Percentiles rank a stretch among this genome's conserved stretches.
These are phyloP conservation scores for Pseudodiploospora longispora DNA, from an alignment of 2,329 filamentous ascomycete genomes.

Conservation along the genomic window DNA sequence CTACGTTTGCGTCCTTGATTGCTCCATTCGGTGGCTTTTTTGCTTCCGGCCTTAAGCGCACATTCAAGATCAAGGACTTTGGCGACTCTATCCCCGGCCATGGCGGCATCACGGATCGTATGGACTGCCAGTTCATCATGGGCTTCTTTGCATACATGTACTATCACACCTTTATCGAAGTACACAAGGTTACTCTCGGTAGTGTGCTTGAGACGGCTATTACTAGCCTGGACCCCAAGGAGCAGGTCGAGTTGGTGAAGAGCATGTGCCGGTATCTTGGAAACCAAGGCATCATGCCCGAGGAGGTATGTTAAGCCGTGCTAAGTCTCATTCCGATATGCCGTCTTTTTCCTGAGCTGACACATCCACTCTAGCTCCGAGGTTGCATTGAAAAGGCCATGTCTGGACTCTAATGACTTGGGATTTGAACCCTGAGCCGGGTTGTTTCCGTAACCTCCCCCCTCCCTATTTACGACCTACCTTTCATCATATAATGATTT, in stretches of 20 bases:
- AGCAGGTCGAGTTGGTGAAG: slow-evolving; percentile 77
- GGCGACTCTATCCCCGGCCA: slow-evolving; percentile 96
- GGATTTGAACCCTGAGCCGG: too few species aligned
- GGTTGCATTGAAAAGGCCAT: slow-evolving; percentile 18
- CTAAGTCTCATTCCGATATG: slow-evolving; percentile 1
- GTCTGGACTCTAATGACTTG: neutral
- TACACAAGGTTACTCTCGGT: slow-evolving; percentile 77
- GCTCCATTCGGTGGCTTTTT: slow-evolving; percentile 98
- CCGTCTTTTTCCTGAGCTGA: neutral
- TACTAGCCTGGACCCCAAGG: slow-evolving; percentile 75
- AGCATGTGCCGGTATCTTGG: slow-evolving; percentile 55
- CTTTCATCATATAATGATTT: too few species aligned
- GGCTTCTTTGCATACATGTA: slow-evolving; percentile 98
- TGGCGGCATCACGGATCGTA: slow-evolving; percentile 95
- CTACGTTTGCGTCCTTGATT: slow-evolving; percentile 91
- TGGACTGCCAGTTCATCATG: slow-evolving; percentile 99
- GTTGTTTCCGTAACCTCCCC: too few species aligned
- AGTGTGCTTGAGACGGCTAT: slow-evolving; percentile 87
- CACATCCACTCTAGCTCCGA: slow-evolving; percentile 12
- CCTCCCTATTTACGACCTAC: too few species aligned
- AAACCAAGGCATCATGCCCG: slow-evolving; percentile 48
- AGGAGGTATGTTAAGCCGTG: slow-evolving; percentile 18
- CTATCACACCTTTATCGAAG: slow-evolving; percentile 92
- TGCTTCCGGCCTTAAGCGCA: slow-evolving; percentile 92
- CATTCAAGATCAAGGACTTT: slow-evolving; percentile 99